Conservation (phyloP, 192 early-diverging fungal species). For the Powellomyces hirtus region DNA sequence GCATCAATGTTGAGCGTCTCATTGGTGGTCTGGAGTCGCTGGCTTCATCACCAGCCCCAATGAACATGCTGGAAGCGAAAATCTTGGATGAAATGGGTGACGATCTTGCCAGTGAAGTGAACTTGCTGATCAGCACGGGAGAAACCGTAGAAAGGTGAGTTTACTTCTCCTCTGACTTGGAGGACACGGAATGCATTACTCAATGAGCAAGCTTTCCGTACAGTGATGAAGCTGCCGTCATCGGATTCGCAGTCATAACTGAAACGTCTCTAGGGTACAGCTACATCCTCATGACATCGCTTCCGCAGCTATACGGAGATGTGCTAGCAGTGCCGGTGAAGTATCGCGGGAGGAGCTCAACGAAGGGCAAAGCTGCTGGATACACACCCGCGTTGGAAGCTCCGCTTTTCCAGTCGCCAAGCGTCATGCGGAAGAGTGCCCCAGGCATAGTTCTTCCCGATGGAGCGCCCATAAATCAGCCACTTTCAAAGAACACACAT, state of each 20-base stretch:
- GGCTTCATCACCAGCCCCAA: not conserved
- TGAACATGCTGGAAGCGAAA: not conserved
- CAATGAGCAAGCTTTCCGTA: not conserved
- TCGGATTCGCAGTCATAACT: slow-evolving; percentile 59
- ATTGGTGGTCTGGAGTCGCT: slow-evolving; percentile 19
- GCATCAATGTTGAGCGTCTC: slow-evolving; percentile 61
- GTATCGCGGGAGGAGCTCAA: not conserved
- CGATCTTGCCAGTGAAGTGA: slow-evolving; percentile 1
- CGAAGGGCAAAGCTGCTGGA: no score
- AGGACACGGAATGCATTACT: no score
- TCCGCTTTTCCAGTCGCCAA: slow-evolving; percentile 7
- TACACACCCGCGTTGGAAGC: slow-evolving; percentile 5
- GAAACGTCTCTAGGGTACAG: slow-evolving; percentile 75
- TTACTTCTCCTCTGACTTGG: no score
- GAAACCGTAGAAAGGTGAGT: not conserved
- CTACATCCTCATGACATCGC: slow-evolving; percentile 55
- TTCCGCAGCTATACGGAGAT: slow-evolving; percentile 53
- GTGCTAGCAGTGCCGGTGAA: slow-evolving; percentile 10
- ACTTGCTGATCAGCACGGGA: not conserved
- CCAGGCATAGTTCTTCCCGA: not conserved
- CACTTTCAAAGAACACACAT: not conserved
- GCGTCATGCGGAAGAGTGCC: not conserved
- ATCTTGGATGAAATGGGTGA: not conserved
- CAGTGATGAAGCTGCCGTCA: slow-evolving; percentile 47
- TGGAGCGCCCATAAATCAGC: not conserved